Percentiles rank a stretch among this genome's conserved stretches.
Evolutionary conservation across 768 basidiomycete species (phyloP).

Genomic region (Phanerodontia chrysosporium): DNA sequence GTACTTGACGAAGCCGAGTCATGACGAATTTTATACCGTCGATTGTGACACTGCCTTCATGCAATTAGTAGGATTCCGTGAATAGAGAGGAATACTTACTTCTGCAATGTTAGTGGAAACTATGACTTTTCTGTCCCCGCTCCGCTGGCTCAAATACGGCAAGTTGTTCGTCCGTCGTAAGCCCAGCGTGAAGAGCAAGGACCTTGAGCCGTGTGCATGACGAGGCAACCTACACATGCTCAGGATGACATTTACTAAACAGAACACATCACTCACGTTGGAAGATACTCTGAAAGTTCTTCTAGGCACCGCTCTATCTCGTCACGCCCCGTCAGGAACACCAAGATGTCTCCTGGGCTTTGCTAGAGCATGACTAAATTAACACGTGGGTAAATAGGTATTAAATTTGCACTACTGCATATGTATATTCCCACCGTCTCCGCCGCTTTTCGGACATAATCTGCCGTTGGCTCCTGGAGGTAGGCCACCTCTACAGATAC

Average conservation of each 20-base stretch:
- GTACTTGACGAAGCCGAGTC: slow-evolving; percentile 92
- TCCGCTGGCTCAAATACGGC: slow-evolving; percentile 76
- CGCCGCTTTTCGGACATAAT: slow-evolving; percentile 81
- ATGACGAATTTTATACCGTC: slow-evolving; percentile 93
- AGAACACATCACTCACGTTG: slow-evolving; percentile 44
- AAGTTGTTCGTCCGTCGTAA: slow-evolving; percentile 85
- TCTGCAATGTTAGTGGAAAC: slow-evolving; percentile 96
- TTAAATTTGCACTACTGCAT: slow-evolving; percentile 36
- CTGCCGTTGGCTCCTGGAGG: slow-evolving; percentile 66
- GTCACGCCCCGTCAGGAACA: slow-evolving; percentile 93
- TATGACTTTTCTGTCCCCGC: slow-evolving; percentile 82
- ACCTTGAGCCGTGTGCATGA: slow-evolving; percentile 55
- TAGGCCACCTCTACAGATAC: slow-evolving; percentile 93
- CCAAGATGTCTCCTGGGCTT: slow-evolving; percentile 82
- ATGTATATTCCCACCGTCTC: slow-evolving; percentile 79
- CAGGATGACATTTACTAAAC: neutral
- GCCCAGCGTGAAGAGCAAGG: slow-evolving; percentile 83
- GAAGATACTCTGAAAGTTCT: slow-evolving; percentile 71
- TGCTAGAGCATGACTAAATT: slow-evolving; percentile 43
- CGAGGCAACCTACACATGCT: slow-evolving; percentile 40
- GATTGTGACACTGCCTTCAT: slow-evolving; percentile 91
- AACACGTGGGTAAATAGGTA: neutral
- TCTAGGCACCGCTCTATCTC: slow-evolving; percentile 91
- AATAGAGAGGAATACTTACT: slow-evolving; percentile 30
- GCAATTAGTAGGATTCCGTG: neutral